Conservation (phyloP, 306 rosid species). For the Castanopsis chinensis region DNA sequence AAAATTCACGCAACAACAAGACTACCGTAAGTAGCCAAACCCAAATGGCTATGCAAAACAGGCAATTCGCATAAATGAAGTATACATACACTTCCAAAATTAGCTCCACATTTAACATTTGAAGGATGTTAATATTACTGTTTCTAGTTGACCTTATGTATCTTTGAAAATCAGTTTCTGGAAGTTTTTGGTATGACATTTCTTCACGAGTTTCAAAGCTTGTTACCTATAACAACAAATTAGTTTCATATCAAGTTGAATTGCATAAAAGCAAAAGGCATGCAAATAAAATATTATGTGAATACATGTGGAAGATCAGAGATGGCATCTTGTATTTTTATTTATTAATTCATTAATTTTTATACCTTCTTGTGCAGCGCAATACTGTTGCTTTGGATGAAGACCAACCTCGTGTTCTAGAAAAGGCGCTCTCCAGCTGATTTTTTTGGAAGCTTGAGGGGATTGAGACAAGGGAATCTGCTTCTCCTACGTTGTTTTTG, state of each 20-base stretch:
- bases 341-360: too few relatives aligned
- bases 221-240: slow-evolving; percentile 45
- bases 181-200: slow-evolving; percentile 58
- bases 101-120: slow-evolving; percentile 11
- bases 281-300: slow-evolving; percentile 18
- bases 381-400: too few relatives aligned
- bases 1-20: background rate
- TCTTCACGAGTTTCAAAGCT: slow-evolving; percentile 58
- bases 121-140: slow-evolving; percentile 48
- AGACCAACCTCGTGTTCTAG: too few relatives aligned
- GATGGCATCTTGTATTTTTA: slow-evolving; percentile 90
- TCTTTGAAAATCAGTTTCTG: slow-evolving; percentile 88
- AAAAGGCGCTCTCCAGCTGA: slow-evolving; percentile 36
- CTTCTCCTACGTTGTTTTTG: background rate
- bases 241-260: slow-evolving; percentile 20
- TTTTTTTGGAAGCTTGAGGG: too few relatives aligned
- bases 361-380: too few relatives aligned
- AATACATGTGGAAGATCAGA: slow-evolving; percentile 88
- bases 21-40: background rate
- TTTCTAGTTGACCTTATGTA: slow-evolving; percentile 70
- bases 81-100: background rate
- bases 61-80: background rate
- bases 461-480: too few relatives aligned
- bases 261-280: slow-evolving; percentile 12
- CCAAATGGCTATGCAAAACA: background rate